Evolutionary conservation across 192 early-diverging fungal genomes (phyloP).

Genomic region (Entomortierella lignicola): DNA sequence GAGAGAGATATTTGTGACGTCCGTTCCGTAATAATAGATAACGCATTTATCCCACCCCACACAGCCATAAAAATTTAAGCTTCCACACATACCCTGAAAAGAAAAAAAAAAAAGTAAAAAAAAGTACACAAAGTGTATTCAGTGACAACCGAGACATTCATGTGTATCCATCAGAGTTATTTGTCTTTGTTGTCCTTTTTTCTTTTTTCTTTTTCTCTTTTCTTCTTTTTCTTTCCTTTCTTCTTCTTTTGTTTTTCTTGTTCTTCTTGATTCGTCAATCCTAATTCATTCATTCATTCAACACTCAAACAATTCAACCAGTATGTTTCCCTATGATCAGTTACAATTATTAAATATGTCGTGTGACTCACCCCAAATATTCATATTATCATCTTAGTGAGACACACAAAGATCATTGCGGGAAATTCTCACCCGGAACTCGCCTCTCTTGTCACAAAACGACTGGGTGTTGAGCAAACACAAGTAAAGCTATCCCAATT

Average conservation of each 20-base stretch:
- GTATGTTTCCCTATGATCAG: no score
- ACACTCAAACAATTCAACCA: background rate
- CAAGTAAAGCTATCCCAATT: conserved; percentile 84
- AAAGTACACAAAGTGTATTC: no score
- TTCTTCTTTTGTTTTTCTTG: conserved; percentile 2
- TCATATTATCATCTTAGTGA: conserved; percentile 59
- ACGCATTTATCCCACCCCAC: no score
- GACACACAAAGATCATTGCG: conserved; percentile 91
- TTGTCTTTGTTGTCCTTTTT: background rate
- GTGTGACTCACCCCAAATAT: no score
- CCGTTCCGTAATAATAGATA: no score
- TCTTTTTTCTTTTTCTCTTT: background rate
- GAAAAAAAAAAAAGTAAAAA: no score
- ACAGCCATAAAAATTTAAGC: no score
- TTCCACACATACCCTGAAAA: no score
- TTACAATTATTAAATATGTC: no score
- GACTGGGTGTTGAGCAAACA: conserved; percentile 78
- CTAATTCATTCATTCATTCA: background rate
- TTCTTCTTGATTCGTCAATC: background rate
- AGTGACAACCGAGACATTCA: no score
- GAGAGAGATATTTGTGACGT: background rate
- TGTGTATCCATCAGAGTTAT: no score
- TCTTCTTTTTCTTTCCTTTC: background rate
- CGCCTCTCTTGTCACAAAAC: conserved; percentile 78
- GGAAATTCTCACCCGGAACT: conserved; percentile 95